These are phyloP conservation scores for Alloteropsis semialata DNA, from an alignment of 176 grass and related monocot genomes.

Conservation along the genomic window DNA sequence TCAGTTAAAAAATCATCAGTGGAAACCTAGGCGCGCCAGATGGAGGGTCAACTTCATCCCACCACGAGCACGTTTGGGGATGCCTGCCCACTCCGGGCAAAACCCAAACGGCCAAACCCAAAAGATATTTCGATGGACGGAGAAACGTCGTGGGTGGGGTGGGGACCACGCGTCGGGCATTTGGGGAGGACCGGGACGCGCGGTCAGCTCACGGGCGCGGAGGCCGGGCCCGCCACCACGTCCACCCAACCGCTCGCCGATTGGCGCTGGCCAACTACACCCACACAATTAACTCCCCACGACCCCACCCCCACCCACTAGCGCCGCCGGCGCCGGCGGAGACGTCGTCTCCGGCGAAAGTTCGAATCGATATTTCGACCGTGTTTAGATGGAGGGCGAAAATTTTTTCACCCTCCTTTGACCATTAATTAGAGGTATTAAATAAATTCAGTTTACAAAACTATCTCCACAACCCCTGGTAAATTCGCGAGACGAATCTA, in stretches of 20 bases:
- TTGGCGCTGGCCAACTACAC: not conserved
- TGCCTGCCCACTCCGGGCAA: not conserved
- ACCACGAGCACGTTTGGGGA: not conserved
- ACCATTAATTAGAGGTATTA: too few species aligned
- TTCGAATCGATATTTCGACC: too few species aligned
- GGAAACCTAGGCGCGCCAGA: not conserved
- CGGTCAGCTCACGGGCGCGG: not conserved
- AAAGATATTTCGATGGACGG: not conserved
- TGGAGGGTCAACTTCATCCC: not conserved
- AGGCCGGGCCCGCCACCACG: not conserved
- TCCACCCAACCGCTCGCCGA: not conserved
- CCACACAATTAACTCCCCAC: not conserved
- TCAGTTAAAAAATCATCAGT: not conserved
- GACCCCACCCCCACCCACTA: not conserved
- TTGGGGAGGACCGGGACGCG: not conserved
- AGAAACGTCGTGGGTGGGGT: not conserved
- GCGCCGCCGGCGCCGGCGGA: not conserved
- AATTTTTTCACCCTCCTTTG: too few species aligned
- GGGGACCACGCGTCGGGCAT: not conserved
- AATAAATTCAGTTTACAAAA: too few species aligned
- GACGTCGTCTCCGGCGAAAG: not conserved
- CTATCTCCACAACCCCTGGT: too few species aligned
- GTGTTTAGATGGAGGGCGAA: too few species aligned
- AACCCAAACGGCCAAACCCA: not conserved
- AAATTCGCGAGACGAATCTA: too few species aligned